Evolutionary conservation across 257 asterid species (phyloP), one percentile per base, ranked within the genome.

Genomic region (Solanum corneliomulleri): DNA sequence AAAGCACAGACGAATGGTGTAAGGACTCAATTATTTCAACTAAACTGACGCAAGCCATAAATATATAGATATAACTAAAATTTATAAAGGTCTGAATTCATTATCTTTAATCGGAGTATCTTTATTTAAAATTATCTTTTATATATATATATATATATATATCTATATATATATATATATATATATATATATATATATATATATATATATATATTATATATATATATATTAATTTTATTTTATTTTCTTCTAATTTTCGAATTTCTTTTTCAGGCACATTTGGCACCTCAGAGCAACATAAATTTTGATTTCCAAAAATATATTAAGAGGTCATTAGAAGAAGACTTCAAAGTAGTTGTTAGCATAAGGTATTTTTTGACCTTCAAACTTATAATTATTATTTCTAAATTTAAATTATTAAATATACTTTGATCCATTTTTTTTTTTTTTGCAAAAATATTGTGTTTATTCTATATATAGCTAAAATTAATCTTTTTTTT

Each of bases 301-400:
- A 91, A 85, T 70, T 96, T 96, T 44, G 89, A 96, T 90, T 96
- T 96, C 62, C 99, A 95, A 60, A 92, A 94, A 89, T 95, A 96
- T 77, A 96, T 96, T 84, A 94, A 92, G 37, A 89, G 98, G 90
- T 96, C 99, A 49, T 91, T 96, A n/a, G 99, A 97, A 84, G 96
- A 95, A 89, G 99, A 97, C 86, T 97, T 97, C 92, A 97, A 93
- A 91, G 98, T 94, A n/a, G 98, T 97, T 3, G 99, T 97, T 37
- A 97, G 99, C 60, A 97, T 97, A n/a, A 97, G 99, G 99, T 97
- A 44, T 10, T 5, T 49, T 20, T 78, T 7, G 12, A 14, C 41
- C 9, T 56, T 75, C 75, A 6, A 9, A 49, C 13, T 9, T 11
- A 14, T 11, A 29, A 5, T 41, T 6, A 1, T 27, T 7, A 7